Evolutionary conservation across 2,329 filamentous ascomycete species (phyloP).

Genomic region (Paraconiothyrium brasiliense): DNA sequence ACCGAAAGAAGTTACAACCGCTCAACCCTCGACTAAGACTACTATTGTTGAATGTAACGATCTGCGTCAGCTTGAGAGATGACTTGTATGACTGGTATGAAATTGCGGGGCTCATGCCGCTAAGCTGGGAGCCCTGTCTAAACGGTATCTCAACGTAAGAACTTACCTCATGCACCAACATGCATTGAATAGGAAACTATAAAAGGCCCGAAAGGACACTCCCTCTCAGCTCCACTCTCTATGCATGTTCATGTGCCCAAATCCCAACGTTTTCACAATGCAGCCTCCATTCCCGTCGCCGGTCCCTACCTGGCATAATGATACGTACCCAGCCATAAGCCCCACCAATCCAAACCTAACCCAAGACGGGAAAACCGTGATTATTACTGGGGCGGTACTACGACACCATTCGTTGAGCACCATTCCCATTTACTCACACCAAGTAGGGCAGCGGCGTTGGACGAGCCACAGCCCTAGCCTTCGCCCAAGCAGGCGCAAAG

Average conservation of each 20-base stretch:
- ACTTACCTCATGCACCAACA: too few relatives aligned
- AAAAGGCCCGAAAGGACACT: too few relatives aligned
- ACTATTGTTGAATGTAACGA: too few relatives aligned
- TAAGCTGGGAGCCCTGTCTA: too few relatives aligned
- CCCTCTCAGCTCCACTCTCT: too few relatives aligned
- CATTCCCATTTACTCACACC: background rate
- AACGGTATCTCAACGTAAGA: too few relatives aligned
- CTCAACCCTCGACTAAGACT: too few relatives aligned
- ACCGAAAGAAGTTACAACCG: too few relatives aligned
- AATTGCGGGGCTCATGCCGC: background rate
- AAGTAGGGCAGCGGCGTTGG: slow-evolving; percentile 55
- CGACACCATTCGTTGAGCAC: background rate
- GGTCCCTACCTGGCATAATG: slow-evolving; percentile 24
- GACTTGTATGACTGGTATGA: too few relatives aligned
- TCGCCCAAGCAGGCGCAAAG: slow-evolving; percentile 55
- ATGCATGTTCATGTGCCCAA: too few relatives aligned
- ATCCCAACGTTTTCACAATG: slow-evolving; percentile 1
- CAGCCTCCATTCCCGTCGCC: slow-evolving; percentile 22
- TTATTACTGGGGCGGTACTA: slow-evolving; percentile 34
- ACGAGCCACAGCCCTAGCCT: slow-evolving; percentile 52
- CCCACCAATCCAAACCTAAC: slow-evolving; percentile 25
- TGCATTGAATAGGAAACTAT: too few relatives aligned
- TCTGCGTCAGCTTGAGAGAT: too few relatives aligned
- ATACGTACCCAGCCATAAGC: slow-evolving; percentile 24
- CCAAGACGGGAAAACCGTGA: slow-evolving; percentile 29